Base-by-base conservation (phyloP, 495 filamentous ascomycete species). In the Xylaria nigripes region DNA sequence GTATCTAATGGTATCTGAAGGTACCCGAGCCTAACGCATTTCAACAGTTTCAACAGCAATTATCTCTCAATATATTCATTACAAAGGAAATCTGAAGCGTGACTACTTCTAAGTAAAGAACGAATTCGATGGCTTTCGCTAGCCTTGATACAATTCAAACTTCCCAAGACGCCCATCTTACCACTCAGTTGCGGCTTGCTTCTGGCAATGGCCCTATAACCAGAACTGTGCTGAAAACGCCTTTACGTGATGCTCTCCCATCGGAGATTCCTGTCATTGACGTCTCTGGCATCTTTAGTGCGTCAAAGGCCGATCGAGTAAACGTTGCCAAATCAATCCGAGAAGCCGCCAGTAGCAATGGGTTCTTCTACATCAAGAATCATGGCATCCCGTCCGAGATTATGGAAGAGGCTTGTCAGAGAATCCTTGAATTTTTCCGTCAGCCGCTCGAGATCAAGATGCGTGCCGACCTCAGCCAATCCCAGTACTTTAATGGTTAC, bases 181-280 rank as follows among this genome's bases (percentile, higher is more conserved):
- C 61, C 3, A 69, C 66, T 9, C 55, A 66, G 52, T 59, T 74
- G 12, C 65, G 71, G 41, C 64, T 75, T 45, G 56, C 68, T 23
- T 72, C 72, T 2, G 69, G 66, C 24, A 68, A 70, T 51, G 72
- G 72, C 0, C 70, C 66, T 22, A 60, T 75, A 8, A 63, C 63
- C 38, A 61, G 67, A 23, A 62, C 70, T 48, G 59, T 75, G 1
- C 55, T 75, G 19, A 57, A 58, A 41, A 59, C 56, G 5, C 72
- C 71, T 3, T 63, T 66, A 15, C 68, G 72, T 45, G 69, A 71
- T 27, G 72, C 71, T 22, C 59, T 57, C 1, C 62, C 67, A 8
- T 74, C 81, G 18, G 80, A 83, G 55, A 70, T 78, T 48, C 75
- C 75, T 41, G 63, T 76, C 55, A 75, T 78, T 55, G 67, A 75